Conservation (phyloP, 768 basidiomycete genomes). For the Tubosaeta sp. region DNA sequence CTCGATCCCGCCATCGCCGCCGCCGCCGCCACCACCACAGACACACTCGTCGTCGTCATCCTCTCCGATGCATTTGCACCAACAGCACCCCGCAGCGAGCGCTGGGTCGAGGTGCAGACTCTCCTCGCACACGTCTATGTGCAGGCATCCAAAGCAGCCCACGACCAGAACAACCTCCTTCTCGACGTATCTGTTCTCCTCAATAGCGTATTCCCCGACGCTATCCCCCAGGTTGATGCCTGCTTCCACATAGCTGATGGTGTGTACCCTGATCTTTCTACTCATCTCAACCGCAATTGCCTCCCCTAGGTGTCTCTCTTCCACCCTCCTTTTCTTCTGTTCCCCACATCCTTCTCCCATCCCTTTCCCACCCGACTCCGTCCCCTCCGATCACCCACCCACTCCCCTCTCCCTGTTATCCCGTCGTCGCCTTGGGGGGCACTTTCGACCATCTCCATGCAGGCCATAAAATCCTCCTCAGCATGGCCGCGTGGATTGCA, state of each 20-base stretch:
- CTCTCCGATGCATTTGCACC: constrained; percentile 57
- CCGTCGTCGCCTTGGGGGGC: constrained; percentile 85
- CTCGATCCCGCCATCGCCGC: constrained; percentile 51
- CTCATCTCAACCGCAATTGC: constrained; percentile 1
- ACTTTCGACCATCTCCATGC: constrained; percentile 98
- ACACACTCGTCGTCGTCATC: constrained; percentile 58
- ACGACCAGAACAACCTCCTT: constrained; percentile 61
- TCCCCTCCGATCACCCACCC: not conserved
- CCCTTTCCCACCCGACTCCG: constrained; percentile 7
- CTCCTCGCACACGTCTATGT: constrained; percentile 84
- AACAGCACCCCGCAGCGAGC: constrained; percentile 33
- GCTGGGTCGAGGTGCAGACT: constrained; percentile 67
- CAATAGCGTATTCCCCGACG: constrained; percentile 46
- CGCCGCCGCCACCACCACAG: constrained; percentile 41
- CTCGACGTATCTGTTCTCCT: constrained; percentile 79
- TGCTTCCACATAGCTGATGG: constrained; percentile 44
- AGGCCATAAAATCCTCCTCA: constrained; percentile 94
- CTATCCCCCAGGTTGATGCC: constrained; percentile 36
- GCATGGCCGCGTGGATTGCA: constrained; percentile 86
- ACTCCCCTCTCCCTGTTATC: constrained; percentile 32
- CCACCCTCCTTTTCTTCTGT: constrained; percentile 39
- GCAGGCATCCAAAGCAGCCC: constrained; percentile 73
- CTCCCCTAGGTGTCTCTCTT: constrained; percentile 30
- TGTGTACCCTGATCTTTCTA: constrained; percentile 23
- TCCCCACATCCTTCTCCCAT: constrained; percentile 23